Evolutionary conservation across 148 eudicot species (phyloP), one percentile per base, ranked within the genome.

Genomic region (Rhododendron simsii): DNA sequence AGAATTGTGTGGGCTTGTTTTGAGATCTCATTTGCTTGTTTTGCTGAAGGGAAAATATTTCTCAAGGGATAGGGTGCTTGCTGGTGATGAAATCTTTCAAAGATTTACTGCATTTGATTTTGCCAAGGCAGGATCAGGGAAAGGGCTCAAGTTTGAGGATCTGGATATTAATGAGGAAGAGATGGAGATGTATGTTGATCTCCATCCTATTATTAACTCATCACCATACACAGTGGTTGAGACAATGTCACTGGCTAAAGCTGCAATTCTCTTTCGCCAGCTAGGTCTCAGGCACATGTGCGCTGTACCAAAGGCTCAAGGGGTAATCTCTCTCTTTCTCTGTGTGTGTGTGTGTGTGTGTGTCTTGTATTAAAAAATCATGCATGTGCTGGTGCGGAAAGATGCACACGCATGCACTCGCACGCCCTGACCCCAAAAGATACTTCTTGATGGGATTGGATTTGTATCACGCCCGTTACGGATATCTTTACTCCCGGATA

Each of bases 241-340:
- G 87, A 92, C 93, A 1, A 94, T 94, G 94, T 95, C 98, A 28
- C 90, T 95, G 5, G 98, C 98, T 47, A 95, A 95, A 90, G 95
- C 95, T 87, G 92, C 93, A 35, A 87, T 93, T 78, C 90, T 93
- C 28, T 95, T 95, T 73, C 92, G 95, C 12, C 89, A 93, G 37
- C 87, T 95, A 28, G 98, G 95, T 14, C 95, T 95, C 26, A 89
- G 98, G 76, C 98, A 95, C 86, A 78, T 94, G 87, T 93, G 96
- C 67, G 94, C 94, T 33, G 93, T 95, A 67, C 98, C 98, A 12
- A 95, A 93, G 87, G 92, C 91, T 59, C 91, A 89, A 23, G 94
- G 92, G 88, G 98, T 95, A 90, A 84, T 89, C 53, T 71, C 39
- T 30, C 41, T 82, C 67, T 71, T 45, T 48, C 65, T 13, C 73